Base-by-base conservation (phyloP, 768 basidiomycete genomes). In the Mycena leptocephala region DNA sequence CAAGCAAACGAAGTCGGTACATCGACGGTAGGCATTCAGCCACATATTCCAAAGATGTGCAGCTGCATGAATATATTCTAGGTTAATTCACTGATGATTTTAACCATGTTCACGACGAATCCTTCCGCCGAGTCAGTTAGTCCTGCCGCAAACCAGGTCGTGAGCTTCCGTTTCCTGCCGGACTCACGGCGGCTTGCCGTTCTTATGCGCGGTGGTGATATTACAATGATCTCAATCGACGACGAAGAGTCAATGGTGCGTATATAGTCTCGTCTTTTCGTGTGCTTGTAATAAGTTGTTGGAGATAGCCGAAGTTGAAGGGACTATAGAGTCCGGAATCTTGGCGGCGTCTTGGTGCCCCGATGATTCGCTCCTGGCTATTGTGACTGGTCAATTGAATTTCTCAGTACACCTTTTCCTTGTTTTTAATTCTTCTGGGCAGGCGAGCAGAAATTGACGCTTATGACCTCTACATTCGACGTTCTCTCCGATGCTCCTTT, bases 391-490 rank as follows among this genome's bases (percentile, higher is more conserved):
- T 72, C 7, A 53, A 20, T 30, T 16, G 39, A 35, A 43, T 58
- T 35, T 58, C 28, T 48, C 37, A 11, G 1, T 94, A 74, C 59
- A 87, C 74, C 33, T 16, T 14, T 8, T 51, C 30, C 2, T 62
- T n/a, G 11, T 68, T 43, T 48, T 35, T 62, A 46, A 77, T 61
- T 39, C 28, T 22, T 66, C 7, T 59, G 16, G 13, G 7, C 76
- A 95, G 93, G 92, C 78, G 93, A 95, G 76, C 90, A 92, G 72
- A 96, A 95, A 78, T 88, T 99, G 24, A 91, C 98, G 58, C 86
- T 97, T 48, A 96, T 99, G 95, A 96, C 96, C 2, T 91, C 93
- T 10, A 91, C 92, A 20, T 97, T 99, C 83, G 97, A 98, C 76
- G 92, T 97, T 18, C 87, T 99, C 28, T 94, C 93, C 55, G 98